phyloP scores from a whole-genome alignment of 2,329 filamentous ascomycete genomes.

The Trichophyton verrucosum region DNA sequence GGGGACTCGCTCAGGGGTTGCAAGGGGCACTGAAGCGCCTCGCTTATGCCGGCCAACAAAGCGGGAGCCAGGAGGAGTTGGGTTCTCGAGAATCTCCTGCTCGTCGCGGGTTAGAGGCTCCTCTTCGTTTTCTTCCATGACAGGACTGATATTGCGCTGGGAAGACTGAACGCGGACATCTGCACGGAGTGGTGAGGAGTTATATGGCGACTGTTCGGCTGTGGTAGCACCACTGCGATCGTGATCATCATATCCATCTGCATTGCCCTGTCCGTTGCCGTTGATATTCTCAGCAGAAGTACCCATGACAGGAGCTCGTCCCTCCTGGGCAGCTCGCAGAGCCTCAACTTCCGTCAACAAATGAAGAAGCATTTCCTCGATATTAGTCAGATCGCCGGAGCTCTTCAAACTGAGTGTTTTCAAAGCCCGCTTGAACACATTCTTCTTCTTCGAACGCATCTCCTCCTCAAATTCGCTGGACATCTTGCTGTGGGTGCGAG shows the following conservation, averaged over 20 bases:
- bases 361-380: conserved; percentile 85
- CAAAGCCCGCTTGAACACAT: conserved; percentile 86
- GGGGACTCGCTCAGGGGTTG: conserved; percentile 34
- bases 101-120: conserved; percentile 39
- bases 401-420: conserved; percentile 82
- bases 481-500: conserved; percentile 44
- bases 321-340: conserved; percentile 49
- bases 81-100: conserved; percentile 39
- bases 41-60: conserved; percentile 33
- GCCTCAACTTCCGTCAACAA: conserved; percentile 84
- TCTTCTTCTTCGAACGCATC: conserved; percentile 66
- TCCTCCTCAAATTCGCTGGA: conserved; percentile 44
- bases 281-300: conserved; percentile 53
- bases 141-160: conserved; percentile 56
- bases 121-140: conserved; percentile 71
- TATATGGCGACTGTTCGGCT: background rate
- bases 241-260: background rate
- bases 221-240: background rate
- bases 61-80: conserved; percentile 48
- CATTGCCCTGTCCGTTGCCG: no score
- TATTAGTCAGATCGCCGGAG: conserved; percentile 72
- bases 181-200: conserved; percentile 39
- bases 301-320: conserved; percentile 19
- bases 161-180: conserved; percentile 16
- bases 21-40: conserved; percentile 32